A percentile compares a stretch with the other conserved stretches of the same genome.
phyloP scores from a whole-genome alignment of 495 filamentous ascomycete species.

The Xeromyces bisporus region DNA sequence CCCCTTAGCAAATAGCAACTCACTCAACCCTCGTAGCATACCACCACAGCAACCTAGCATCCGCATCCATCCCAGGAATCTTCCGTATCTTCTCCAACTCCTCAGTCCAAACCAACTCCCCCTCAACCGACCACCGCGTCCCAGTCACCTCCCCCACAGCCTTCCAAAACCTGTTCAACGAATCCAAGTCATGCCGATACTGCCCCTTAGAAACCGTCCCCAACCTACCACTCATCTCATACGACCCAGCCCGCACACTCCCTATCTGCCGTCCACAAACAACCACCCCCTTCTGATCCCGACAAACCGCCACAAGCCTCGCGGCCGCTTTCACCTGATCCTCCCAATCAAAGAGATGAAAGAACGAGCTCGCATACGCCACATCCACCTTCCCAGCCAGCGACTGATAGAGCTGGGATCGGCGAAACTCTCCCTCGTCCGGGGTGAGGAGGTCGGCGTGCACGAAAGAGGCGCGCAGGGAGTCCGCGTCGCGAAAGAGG shows the following conservation, averaged over 20 bases:
- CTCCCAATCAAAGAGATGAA: slow-evolving; percentile 42
- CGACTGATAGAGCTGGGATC: slow-evolving; percentile 12
- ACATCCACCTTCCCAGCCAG: slow-evolving; percentile 36
- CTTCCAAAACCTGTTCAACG: slow-evolving; percentile 33
- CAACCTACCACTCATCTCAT: no score
- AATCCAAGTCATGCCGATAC: slow-evolving; percentile 29
- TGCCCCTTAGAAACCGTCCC: slow-evolving; percentile 7
- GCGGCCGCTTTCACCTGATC: slow-evolving; percentile 33
- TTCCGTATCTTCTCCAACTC: slow-evolving; percentile 1
- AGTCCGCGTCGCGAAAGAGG: slow-evolving; percentile 27
- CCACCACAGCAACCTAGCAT: not conserved
- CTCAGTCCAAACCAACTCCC: slow-evolving; percentile 7
- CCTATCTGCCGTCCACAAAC: slow-evolving; percentile 35
- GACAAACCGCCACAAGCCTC: slow-evolving; percentile 28
- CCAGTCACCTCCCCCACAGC: slow-evolving; percentile 30
- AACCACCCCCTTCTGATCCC: slow-evolving; percentile 22
- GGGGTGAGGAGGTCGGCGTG: slow-evolving; percentile 31
- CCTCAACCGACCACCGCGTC: slow-evolving; percentile 26
- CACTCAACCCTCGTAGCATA: not conserved
- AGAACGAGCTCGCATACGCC: slow-evolving; percentile 35
- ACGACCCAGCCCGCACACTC: slow-evolving; percentile 12
- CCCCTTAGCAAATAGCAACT: no score
- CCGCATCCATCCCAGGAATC: not conserved
- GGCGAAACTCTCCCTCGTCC: slow-evolving; percentile 6
- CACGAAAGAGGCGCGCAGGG: slow-evolving; percentile 30